Base-by-base conservation (phyloP, 2,329 filamentous ascomycete species). In the Trematosphaeria pertusa region DNA sequence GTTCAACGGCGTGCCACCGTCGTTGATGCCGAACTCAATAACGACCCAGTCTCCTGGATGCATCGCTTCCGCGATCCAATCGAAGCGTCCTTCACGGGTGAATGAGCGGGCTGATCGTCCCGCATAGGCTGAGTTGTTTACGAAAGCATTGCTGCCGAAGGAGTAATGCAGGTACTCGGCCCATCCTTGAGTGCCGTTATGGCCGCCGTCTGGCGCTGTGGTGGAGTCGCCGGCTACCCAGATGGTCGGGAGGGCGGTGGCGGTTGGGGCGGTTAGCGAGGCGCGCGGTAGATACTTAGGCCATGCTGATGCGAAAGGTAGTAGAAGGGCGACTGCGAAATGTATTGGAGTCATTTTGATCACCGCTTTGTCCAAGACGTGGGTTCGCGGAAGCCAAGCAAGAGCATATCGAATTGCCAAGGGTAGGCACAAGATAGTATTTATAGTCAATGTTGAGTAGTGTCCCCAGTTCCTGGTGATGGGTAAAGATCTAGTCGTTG, bases 1-100 rank as follows among this genome's bases (percentile, higher is more conserved):
- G 36, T 65, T 62, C 12, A 22, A n/a, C 10, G 55, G 54, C 3
- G 37, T 32, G 10, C 51, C 50, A 8, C 26, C 52, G 52, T 88
- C 86, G 54, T 88, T 88, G 72, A 88, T 85, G 0, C 86, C 85
- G 50, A 88, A 86, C 56, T 87, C 85, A 43, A 88, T 86, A 22
- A 87, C 74, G 0, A 87, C 83, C 68, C 80, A 85, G 63, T 88
- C 85, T 3, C 82, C 83, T 0, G 73, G 49, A 61, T 78, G 58
- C 24, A 87, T 71, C 2, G 75, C 63, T 21, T 74, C 65, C 8
- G 80, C 79, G 36, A 88, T 80, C 0, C 71, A 73, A 4, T 76
- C 69, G 69, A 88, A 88, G 3, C 82, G 81, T 3, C 81, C 83
- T 70, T 88, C 85, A 33, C 82, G 78, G 1, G 79, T 84, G 69